phyloP scores from a whole-genome alignment of 23 red algal species.

The Gracilaria domingensis region DNA sequence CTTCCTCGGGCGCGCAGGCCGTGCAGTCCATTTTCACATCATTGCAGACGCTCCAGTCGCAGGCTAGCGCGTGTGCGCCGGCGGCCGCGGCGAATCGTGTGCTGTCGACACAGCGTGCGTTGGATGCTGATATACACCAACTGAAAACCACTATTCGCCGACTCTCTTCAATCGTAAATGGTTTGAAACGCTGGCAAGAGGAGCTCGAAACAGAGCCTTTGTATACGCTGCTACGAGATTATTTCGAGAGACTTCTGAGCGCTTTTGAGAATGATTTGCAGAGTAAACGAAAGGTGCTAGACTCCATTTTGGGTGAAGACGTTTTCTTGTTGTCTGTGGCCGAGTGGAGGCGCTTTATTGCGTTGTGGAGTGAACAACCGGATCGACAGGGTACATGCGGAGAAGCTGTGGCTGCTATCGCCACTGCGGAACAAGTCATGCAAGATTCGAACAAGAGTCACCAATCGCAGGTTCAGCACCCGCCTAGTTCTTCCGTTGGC shows the following conservation, averaged over 20 bases:
- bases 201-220: background rate
- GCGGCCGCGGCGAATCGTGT: background rate
- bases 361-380: slow-evolving; percentile 27
- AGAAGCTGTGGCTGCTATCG: slow-evolving; percentile 7
- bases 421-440: slow-evolving; percentile 11
- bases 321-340: background rate
- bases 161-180: background rate
- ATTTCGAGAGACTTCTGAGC: background rate
- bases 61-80: background rate
- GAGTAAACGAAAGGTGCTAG: background rate
- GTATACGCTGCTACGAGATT: background rate
- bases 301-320: background rate
- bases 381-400: slow-evolving; percentile 2
- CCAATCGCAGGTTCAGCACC: background rate
- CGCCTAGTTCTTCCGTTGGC: background rate
- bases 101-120: background rate
- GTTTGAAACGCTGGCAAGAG: slow-evolving; percentile 17
- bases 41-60: background rate
- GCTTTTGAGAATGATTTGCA: background rate
- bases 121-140: background rate
- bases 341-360: background rate
- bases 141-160: background rate
- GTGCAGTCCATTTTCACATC: background rate
- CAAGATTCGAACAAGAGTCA: background rate
- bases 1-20: background rate